These are phyloP conservation scores for Candida nemodendra DNA, from an alignment of 805 yeast genomes.

Conservation along the genomic window DNA sequence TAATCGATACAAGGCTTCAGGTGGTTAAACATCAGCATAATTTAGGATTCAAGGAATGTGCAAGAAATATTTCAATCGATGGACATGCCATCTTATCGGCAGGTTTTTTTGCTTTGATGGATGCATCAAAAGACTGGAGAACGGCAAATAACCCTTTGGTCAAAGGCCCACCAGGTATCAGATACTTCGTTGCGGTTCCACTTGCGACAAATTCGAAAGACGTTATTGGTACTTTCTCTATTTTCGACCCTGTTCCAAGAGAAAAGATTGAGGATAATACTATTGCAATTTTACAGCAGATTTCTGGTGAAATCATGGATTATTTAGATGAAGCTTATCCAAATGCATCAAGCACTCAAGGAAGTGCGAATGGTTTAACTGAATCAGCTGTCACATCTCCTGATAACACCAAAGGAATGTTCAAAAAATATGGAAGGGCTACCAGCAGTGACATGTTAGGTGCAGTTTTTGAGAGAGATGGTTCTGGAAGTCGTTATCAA, in stretches of 20 bases:
- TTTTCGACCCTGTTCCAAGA: slow-evolving; percentile 51
- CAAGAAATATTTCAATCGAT: slow-evolving; percentile 59
- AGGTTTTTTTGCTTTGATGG: slow-evolving; percentile 52
- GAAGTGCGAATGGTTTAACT: slow-evolving; percentile 1
- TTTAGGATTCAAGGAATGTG: slow-evolving; percentile 48
- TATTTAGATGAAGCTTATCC: slow-evolving; percentile 37
- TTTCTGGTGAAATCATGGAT: slow-evolving; percentile 42
- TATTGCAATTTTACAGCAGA: slow-evolving; percentile 36
- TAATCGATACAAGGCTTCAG: slow-evolving; percentile 50
- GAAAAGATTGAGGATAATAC: slow-evolving; percentile 35
- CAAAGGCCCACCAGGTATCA: slow-evolving; percentile 55
- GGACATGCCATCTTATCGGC: slow-evolving; percentile 64
- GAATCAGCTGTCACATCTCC: slow-evolving; percentile 8
- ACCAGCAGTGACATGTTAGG: slow-evolving; percentile 39
- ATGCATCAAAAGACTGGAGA: slow-evolving; percentile 73
- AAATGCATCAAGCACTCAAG: background rate
- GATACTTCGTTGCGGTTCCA: slow-evolving; percentile 68
- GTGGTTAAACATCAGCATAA: slow-evolving; percentile 48
- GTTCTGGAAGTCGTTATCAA: slow-evolving; percentile 60
- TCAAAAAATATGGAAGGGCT: slow-evolving; percentile 55
- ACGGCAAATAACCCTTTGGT: slow-evolving; percentile 61
- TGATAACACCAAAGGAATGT: slow-evolving; percentile 13
- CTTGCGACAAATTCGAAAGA: slow-evolving; percentile 39
- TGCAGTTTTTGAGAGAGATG: slow-evolving; percentile 61
- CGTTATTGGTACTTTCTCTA: slow-evolving; percentile 56